A percentile compares a stretch with the other conserved stretches of the same genome.
phyloP scores from a whole-genome alignment of 345 rosid genomes.

The Raphanus sativus region DNA sequence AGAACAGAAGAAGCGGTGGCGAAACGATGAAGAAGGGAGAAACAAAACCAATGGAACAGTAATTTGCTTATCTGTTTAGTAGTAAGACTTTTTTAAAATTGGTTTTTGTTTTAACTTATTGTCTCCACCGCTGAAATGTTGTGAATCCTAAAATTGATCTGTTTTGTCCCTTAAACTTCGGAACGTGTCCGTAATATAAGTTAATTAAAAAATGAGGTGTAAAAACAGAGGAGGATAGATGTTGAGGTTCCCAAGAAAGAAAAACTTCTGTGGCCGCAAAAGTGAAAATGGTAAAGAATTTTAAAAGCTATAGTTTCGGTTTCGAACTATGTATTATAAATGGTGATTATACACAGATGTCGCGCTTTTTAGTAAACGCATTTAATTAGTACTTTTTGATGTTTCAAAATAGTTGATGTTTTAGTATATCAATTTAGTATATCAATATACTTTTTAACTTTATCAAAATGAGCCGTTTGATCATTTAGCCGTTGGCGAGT shows the following conservation, averaged over 20 bases:
- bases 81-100: background rate
- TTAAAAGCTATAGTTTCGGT: slow-evolving; percentile 9
- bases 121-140: slow-evolving; percentile 14
- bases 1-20: slow-evolving; percentile 25
- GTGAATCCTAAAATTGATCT: slow-evolving; percentile 34
- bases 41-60: slow-evolving; percentile 36
- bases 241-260: slow-evolving; percentile 4
- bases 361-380: slow-evolving; percentile 1
- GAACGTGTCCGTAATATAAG: slow-evolving; percentile 33
- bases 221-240: background rate
- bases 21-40: slow-evolving; percentile 21
- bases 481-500: slow-evolving; percentile 33
- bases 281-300: background rate
- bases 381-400: too few species aligned
- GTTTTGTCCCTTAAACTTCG: slow-evolving; percentile 35
- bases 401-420: too few species aligned
- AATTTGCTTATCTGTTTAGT: slow-evolving; percentile 23
- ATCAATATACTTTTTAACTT: too few species aligned
- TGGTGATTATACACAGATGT: background rate
- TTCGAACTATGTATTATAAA: background rate
- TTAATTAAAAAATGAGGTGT: slow-evolving; percentile 25
- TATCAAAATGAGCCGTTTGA: slow-evolving; percentile 33
- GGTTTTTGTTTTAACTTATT: background rate
- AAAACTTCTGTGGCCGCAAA: slow-evolving; percentile 20
- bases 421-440: too few species aligned